Conservation (phyloP, 305 asterid species). For the Solanum hybrid region DNA sequence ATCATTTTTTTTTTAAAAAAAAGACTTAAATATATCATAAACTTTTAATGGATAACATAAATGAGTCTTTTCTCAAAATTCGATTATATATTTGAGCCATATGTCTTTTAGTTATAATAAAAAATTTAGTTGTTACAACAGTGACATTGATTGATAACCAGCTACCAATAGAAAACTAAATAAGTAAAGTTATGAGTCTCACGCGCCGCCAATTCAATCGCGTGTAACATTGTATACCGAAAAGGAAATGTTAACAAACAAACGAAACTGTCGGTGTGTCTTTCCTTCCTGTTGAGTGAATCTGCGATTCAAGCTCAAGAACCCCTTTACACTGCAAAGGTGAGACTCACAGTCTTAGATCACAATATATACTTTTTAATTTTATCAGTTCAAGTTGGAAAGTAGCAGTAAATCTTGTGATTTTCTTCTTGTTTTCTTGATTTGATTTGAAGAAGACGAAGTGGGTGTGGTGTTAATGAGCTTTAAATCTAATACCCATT, state of each 20-base stretch:
- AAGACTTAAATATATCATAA: too few species aligned
- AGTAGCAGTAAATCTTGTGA: not conserved
- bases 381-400: not conserved
- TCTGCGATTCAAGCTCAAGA: not conserved
- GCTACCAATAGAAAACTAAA: not conserved
- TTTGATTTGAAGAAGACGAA: not conserved
- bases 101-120: not conserved
- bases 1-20: too few species aligned
- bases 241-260: not conserved
- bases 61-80: too few species aligned
- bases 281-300: not conserved
- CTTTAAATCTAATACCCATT: not conserved
- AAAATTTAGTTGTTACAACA: not conserved
- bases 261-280: constrained; percentile 12
- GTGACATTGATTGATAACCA: not conserved
- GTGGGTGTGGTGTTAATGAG: not conserved
- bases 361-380: not conserved
- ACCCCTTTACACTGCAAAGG: not conserved
- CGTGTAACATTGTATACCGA: not conserved
- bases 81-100: not conserved
- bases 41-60: not conserved
- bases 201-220: not conserved
- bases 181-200: not conserved
- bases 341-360: not conserved
- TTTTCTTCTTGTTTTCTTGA: not conserved